A percentile compares a stretch with the other conserved stretches of the same genome.
Conservation (phyloP, 345 rosid genomes). For the Corchorus olitorius region DNA sequence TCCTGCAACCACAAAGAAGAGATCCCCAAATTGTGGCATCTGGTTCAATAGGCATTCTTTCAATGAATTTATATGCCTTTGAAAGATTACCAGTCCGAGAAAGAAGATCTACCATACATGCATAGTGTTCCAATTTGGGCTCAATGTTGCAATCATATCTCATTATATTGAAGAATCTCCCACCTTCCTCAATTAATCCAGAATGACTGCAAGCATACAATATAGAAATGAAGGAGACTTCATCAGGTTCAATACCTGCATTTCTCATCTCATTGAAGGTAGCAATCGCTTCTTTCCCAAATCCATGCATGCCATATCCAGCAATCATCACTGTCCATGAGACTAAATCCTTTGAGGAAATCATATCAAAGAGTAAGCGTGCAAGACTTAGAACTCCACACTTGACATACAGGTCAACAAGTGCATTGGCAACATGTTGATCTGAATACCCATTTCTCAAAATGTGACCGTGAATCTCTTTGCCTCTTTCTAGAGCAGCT, state of each 20-base stretch:
- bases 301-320: constrained; percentile 86
- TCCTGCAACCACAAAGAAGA: constrained; percentile 69
- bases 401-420: constrained; percentile 71
- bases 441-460: constrained; percentile 53
- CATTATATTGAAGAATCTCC: constrained; percentile 72
- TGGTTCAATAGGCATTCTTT: constrained; percentile 65
- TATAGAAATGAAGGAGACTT: constrained; percentile 63
- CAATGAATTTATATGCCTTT: constrained; percentile 56
- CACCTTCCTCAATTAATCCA: constrained; percentile 70
- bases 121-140: constrained; percentile 69
- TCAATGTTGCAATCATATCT: constrained; percentile 58
- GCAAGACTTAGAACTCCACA: constrained; percentile 65
- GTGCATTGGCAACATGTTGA: constrained; percentile 59
- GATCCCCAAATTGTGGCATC: constrained; percentile 81
- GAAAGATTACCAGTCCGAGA: constrained; percentile 55
- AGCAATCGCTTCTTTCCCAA: constrained; percentile 63
- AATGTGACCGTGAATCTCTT: constrained; percentile 61
- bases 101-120: constrained; percentile 75
- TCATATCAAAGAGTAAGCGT: constrained; percentile 50
- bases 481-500: constrained; percentile 66
- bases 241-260: constrained; percentile 55
- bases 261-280: constrained; percentile 52
- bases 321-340: constrained; percentile 83
- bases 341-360: constrained; percentile 61
- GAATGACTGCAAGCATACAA: constrained; percentile 77